phyloP scores from a whole-genome alignment of 2,329 filamentous ascomycete species.

The Colletotrichum tropicale region DNA sequence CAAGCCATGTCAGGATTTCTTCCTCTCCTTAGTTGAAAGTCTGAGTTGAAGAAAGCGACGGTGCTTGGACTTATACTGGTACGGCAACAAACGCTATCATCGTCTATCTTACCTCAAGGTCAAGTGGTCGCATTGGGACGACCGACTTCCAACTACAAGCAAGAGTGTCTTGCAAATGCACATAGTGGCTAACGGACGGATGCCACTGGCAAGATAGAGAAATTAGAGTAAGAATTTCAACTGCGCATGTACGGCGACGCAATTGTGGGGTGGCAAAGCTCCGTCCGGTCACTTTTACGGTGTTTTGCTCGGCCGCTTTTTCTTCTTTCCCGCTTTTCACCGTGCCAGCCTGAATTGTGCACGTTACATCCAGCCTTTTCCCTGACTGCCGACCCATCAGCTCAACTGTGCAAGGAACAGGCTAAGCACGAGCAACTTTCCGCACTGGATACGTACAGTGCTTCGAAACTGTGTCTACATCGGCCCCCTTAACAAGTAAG shows the following conservation, averaged over 20 bases:
- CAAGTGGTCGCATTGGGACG: neutral
- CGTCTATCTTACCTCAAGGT: neutral
- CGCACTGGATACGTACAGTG: neutral
- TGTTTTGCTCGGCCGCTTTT: conserved; percentile 17
- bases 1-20: neutral
- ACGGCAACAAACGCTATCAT: neutral
- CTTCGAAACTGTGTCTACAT: neutral
- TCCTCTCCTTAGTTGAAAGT: neutral
- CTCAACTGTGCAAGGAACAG: neutral
- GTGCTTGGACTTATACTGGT: neutral
- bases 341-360: neutral
- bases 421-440: neutral
- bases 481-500: neutral
- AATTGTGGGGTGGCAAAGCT: neutral
- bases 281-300: conserved; percentile 5
- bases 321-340: neutral
- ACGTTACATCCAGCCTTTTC: neutral
- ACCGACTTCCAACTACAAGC: neutral
- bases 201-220: neutral
- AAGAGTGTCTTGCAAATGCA: neutral
- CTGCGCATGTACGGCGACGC: neutral
- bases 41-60: neutral
- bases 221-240: neutral
- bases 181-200: neutral
- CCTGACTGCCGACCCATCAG: neutral